These are phyloP conservation scores for Termitomyces sp. DNA, from an alignment of 768 basidiomycete species.

Conservation along the genomic window DNA sequence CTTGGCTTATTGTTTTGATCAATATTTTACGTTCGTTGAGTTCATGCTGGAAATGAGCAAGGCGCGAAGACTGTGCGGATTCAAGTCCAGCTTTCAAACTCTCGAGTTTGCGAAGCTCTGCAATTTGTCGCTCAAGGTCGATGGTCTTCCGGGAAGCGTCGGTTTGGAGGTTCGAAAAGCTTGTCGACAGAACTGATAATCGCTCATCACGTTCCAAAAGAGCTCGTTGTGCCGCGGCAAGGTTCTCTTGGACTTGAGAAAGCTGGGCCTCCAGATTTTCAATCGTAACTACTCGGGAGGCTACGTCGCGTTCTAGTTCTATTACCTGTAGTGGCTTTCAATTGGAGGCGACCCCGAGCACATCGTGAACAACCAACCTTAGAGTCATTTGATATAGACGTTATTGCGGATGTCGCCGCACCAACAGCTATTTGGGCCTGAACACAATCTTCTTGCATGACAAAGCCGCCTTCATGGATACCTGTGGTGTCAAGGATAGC, in stretches of 20 bases:
- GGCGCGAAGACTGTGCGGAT: slow-evolving; percentile 7
- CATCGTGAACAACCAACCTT: slow-evolving; percentile 3
- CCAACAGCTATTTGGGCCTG: background rate
- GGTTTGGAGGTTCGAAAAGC: slow-evolving; percentile 15
- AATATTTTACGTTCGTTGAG: slow-evolving; percentile 14
- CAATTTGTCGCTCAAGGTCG: slow-evolving; percentile 4
- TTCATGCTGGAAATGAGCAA: slow-evolving; percentile 9
- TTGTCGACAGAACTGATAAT: slow-evolving; percentile 19
- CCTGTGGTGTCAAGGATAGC: background rate
- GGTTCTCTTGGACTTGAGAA: slow-evolving; percentile 15
- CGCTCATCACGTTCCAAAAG: slow-evolving; percentile 22
- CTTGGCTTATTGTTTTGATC: slow-evolving; percentile 8
- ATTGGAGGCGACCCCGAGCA: background rate
- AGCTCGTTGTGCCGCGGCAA: slow-evolving; percentile 12
- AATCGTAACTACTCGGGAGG: slow-evolving; percentile 11
- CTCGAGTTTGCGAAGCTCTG: slow-evolving; percentile 9
- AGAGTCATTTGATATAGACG: background rate
- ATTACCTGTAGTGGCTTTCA: slow-evolving; percentile 9
- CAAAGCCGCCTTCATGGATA: background rate
- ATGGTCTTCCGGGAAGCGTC: slow-evolving; percentile 10
- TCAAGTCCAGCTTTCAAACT: slow-evolving; percentile 14
- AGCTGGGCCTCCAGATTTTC: slow-evolving; percentile 17
- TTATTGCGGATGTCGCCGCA: background rate
- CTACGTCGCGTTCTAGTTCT: slow-evolving; percentile 17
- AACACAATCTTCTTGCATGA: background rate